Evolutionary conservation across 805 yeast species (phyloP).

Genomic region (Starmera amethionina): DNA sequence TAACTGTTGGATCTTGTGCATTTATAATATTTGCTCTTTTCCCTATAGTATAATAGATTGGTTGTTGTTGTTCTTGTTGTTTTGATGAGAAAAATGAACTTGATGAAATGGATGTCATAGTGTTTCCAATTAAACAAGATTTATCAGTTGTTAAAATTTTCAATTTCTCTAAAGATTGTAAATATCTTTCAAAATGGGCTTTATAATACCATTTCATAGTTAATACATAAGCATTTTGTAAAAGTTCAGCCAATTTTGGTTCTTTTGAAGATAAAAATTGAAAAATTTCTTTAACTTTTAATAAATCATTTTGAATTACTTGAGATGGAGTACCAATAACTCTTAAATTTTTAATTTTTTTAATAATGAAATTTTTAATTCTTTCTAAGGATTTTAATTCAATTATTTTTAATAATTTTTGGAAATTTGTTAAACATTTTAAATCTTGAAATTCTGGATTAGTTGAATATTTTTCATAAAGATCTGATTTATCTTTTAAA

Average conservation of each 20-base stretch:
- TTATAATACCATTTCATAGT: constrained; percentile 94
- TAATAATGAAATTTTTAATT: constrained; percentile 57
- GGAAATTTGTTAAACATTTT: constrained; percentile 13
- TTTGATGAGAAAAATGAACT: constrained; percentile 2
- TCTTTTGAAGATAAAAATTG: constrained; percentile 46
- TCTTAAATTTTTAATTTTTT: constrained; percentile 59
- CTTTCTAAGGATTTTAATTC: constrained; percentile 62
- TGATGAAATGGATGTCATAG: no score
- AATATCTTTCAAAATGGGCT: constrained; percentile 66
- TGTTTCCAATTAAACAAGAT: constrained; percentile 42
- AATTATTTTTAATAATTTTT: constrained; percentile 36
- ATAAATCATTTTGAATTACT: constrained; percentile 54
- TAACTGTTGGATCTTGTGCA: constrained; percentile 49
- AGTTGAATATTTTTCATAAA: constrained; percentile 33
- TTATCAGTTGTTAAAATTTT: constrained; percentile 46
- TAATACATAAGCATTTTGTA: constrained; percentile 69
- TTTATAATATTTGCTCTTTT: constrained; percentile 51
- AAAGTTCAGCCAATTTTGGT: constrained; percentile 56
- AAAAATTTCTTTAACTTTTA: constrained; percentile 53
- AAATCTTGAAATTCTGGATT: constrained; percentile 5
- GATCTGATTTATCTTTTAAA: constrained; percentile 45
- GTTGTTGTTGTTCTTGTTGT: constrained; percentile 16
- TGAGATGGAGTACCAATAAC: constrained; percentile 61
- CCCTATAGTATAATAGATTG: constrained; percentile 19
- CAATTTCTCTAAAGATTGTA: constrained; percentile 60